phyloP scores from a whole-genome alignment of 371 early-diverging fungal species.

The Syncephalastrum monosporum region DNA sequence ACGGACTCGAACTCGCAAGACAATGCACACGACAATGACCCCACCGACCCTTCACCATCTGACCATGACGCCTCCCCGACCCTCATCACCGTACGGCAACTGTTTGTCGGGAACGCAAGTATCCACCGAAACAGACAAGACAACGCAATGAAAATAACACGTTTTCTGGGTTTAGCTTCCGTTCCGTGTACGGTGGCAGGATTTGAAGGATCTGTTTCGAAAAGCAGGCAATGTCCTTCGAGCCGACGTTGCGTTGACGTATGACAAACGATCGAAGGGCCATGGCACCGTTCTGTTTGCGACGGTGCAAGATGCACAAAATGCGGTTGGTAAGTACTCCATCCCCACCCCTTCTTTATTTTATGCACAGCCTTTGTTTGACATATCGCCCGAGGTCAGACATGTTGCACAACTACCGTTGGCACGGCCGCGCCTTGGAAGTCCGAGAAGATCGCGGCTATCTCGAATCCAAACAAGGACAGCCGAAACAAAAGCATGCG shows the following conservation, averaged over 20 bases:
- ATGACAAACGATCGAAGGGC: conserved; percentile 69
- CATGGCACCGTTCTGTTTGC: conserved; percentile 76
- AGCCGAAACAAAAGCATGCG: not conserved
- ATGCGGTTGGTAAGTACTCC: conserved; percentile 57
- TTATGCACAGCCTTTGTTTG: conserved; percentile 3
- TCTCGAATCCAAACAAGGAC: conserved; percentile 16
- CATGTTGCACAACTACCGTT: conserved; percentile 67
- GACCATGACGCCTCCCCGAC: no score
- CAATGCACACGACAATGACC: no score
- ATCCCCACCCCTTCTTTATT: not conserved
- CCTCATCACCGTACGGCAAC: conserved; percentile 15
- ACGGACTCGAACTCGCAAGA: no score
- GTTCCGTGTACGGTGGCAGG: conserved; percentile 76
- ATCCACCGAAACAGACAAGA: not conserved
- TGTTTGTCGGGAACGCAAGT: conserved; percentile 28
- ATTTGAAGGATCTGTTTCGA: conserved; percentile 80
- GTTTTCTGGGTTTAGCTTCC: conserved; percentile 56
- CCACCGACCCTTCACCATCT: no score
- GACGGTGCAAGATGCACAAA: conserved; percentile 65
- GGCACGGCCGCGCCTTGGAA: conserved; percentile 72
- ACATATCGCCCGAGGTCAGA: conserved; percentile 25
- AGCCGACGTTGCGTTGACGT: conserved; percentile 71
- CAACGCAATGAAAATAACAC: not conserved
- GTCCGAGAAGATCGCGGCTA: conserved; percentile 68
- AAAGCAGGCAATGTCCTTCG: conserved; percentile 72